Conservation (phyloP, 1,284 basidiomycete genomes). For the Ustilago hordei region DNA sequence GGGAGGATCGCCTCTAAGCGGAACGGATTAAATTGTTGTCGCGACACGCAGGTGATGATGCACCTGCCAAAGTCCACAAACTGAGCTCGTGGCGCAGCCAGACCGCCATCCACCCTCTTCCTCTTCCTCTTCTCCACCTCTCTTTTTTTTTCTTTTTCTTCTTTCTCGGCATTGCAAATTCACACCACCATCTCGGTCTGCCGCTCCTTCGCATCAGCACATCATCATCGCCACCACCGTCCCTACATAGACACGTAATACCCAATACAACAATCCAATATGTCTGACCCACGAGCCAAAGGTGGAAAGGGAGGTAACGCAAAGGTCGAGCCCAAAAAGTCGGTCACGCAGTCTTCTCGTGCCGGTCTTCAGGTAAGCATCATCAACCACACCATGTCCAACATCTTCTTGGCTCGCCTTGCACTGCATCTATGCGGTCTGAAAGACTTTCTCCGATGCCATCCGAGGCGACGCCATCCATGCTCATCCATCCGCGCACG, state of each 20-base stretch:
- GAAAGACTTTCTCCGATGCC: not conserved
- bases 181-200: constrained; percentile 33
- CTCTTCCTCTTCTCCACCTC: constrained; percentile 8
- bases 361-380: constrained; percentile 65
- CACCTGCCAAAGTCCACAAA: constrained; percentile 3
- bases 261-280: constrained; percentile 11
- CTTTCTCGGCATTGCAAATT: constrained; percentile 24
- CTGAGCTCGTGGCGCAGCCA: constrained; percentile 18
- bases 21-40: constrained; percentile 11
- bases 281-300: constrained; percentile 57
- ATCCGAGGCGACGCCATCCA: not conserved
- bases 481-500: constrained; percentile 13
- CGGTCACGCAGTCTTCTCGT: constrained; percentile 57
- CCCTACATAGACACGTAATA: not conserved
- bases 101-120: not conserved
- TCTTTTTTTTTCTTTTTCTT: not conserved
- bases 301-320: constrained; percentile 57
- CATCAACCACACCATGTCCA: not conserved
- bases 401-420: not conserved
- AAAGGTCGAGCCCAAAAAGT: constrained; percentile 54
- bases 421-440: not conserved
- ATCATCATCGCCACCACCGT: constrained; percentile 2
- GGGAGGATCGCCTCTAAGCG: constrained; percentile 1
- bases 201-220: not conserved
- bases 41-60: constrained; percentile 11